Percentiles rank a stretch among this genome's conserved stretches.
phyloP scores from a whole-genome alignment of 2,329 filamentous ascomycete genomes.

The Talaromyces sp. region DNA sequence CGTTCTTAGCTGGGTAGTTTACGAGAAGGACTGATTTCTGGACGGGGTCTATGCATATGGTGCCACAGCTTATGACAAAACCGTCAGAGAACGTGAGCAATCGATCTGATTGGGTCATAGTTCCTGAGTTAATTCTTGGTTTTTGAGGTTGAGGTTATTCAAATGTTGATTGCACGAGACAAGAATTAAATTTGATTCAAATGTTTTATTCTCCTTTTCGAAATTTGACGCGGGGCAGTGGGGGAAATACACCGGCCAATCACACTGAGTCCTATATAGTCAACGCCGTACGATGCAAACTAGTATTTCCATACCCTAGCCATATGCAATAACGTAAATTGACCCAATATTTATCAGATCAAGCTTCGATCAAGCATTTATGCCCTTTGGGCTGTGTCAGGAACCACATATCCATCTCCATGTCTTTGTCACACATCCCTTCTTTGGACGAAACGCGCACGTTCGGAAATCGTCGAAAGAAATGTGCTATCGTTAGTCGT shows the following conservation, averaged over 20 bases:
- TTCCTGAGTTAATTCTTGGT: neutral
- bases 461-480: slow-evolving; percentile 37
- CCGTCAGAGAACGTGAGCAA: slow-evolving; percentile 5
- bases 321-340: neutral
- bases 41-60: slow-evolving; percentile 14
- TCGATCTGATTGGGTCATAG: neutral
- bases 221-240: neutral
- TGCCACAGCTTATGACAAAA: slow-evolving; percentile 17
- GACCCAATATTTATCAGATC: neutral
- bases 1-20: slow-evolving; percentile 5
- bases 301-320: neutral
- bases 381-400: slow-evolving; percentile 38
- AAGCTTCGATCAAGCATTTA: slow-evolving; percentile 29
- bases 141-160: neutral
- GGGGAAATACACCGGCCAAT: neutral
- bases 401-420: slow-evolving; percentile 42
- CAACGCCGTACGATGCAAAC: neutral
- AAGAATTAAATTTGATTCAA: neutral
- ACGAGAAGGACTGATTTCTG: slow-evolving; percentile 14
- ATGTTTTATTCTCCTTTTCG: neutral
- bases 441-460: slow-evolving; percentile 8
- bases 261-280: neutral
- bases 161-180: neutral
- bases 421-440: slow-evolving; percentile 27
- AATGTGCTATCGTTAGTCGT: slow-evolving; percentile 45